phyloP scores from a whole-genome alignment of 129 eudicot genomes.

The Dittrichia graveolens region DNA sequence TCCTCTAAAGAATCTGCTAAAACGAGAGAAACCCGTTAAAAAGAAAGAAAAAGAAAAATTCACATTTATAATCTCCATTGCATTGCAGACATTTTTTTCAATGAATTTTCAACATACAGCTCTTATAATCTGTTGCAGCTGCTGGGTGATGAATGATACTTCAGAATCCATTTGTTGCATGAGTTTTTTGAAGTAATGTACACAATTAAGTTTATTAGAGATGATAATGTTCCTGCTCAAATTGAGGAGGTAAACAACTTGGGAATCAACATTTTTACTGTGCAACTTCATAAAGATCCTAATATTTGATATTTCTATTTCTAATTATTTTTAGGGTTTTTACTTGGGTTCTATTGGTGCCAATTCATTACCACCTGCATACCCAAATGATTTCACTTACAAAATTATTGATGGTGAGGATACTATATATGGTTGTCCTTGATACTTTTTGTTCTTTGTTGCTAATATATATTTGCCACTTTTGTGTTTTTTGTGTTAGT shows the following conservation, averaged over 20 bases:
- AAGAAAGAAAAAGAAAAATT: too few relatives aligned
- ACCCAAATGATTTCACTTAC: slow-evolving; percentile 67
- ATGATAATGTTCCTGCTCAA: slow-evolving; percentile 61
- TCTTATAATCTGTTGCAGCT: too few relatives aligned
- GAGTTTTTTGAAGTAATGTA: slow-evolving; percentile 50
- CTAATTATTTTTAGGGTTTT: slow-evolving; percentile 60
- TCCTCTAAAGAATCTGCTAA: too few relatives aligned
- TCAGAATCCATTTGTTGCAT: too few relatives aligned
- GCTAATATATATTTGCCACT: background rate
- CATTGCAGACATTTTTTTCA: too few relatives aligned
- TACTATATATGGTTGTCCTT: background rate
- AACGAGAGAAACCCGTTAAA: too few relatives aligned
- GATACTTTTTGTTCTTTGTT: background rate
- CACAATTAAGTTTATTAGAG: slow-evolving; percentile 45
- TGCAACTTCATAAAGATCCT: background rate
- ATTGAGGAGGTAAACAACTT: slow-evolving; percentile 73
- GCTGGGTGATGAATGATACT: too few relatives aligned
- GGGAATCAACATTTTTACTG: background rate
- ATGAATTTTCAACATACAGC: too few relatives aligned
- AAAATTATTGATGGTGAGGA: slow-evolving; percentile 54
- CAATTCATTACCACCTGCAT: slow-evolving; percentile 43
- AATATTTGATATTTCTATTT: background rate
- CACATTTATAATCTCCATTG: too few relatives aligned
- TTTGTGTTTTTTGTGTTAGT: slow-evolving; percentile 45
- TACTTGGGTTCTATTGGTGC: slow-evolving; percentile 85